Evolutionary conservation across 2,329 filamentous ascomycete species (phyloP).

Genomic region (Paraphoma chrysanthemicola): DNA sequence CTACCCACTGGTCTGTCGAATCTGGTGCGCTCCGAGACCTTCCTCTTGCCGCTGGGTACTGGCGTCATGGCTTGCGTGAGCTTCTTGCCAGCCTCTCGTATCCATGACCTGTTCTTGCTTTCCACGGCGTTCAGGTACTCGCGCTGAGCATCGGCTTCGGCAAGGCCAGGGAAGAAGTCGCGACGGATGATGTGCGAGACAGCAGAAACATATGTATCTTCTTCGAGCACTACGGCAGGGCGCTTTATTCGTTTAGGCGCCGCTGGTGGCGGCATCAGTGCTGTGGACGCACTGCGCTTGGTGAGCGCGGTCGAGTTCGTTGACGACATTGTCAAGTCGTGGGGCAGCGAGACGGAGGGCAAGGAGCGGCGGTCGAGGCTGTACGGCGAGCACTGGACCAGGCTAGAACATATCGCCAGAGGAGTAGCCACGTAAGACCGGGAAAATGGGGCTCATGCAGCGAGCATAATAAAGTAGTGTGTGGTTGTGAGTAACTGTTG

Average conservation of each 20-base stretch:
- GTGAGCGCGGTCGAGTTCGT: constrained; percentile 65
- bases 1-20: constrained; percentile 22
- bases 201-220: constrained; percentile 90
- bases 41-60: constrained; percentile 58
- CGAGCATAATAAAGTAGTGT: neutral
- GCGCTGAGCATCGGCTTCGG: constrained; percentile 84
- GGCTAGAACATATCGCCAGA: neutral
- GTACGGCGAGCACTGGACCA: neutral
- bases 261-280: constrained; percentile 88
- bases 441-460: neutral
- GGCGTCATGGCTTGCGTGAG: constrained; percentile 80
- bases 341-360: neutral
- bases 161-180: constrained; percentile 93
- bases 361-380: neutral
- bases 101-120: constrained; percentile 85
- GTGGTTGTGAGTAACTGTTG: constrained; percentile 6
- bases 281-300: constrained; percentile 69
- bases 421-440: neutral
- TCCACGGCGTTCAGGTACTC: constrained; percentile 93
- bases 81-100: constrained; percentile 74
- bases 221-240: constrained; percentile 85
- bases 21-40: constrained; percentile 38
- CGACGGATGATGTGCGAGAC: constrained; percentile 93
- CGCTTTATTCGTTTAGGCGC: constrained; percentile 88
- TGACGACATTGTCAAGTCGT: constrained; percentile 26